Evolutionary conservation across 192 early-diverging fungal genomes (phyloP), one percentile per base, ranked within the genome.

Genomic region (Coemansia interrupta): DNA sequence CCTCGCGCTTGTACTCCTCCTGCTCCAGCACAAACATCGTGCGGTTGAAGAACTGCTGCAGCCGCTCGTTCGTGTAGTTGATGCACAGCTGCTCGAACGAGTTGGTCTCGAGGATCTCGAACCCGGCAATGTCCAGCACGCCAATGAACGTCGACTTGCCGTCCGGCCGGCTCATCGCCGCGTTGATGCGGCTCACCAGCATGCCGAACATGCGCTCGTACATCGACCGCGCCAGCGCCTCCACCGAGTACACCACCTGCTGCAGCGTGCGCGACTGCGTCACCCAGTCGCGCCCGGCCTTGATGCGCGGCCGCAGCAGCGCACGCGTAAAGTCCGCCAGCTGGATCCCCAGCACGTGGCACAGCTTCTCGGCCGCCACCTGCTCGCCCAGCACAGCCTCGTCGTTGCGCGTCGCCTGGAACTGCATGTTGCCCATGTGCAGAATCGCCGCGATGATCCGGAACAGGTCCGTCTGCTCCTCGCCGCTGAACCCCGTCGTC

Each of bases 41-140:
- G 77, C 97, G 95, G 81, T 97, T 99, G 82, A 99, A 99, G 79
- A 99, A 96, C 72, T 99, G 96, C 73, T 99, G 96, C 17, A 99
- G 85, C 56, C 88, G 89, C 75, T 99, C 96, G 72, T 99, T 99
- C 38, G 94, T 96, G 69, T 99, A 99, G 80, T 99, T 99, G 85
- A 99, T 99, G 78, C 93, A 96, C 29, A 99, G 82, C 72, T 99
- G 96, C 70, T 99, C 96, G 80, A 97, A 99, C 68, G 90, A 92
- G 81, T 99, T 99, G 54, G 84, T 83, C 73, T 97, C 90, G 64
- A 99, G 95, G 54, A 99, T 97, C 80, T 99, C 96, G 74, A 99
- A 99, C 17, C 96, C 96, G 9, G 94, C 94, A 83, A 99, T 99
- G 81, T 99, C 96, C 10, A 99, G 72, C 24, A 99, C 96, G 30